Conservation (phyloP, 257 asterid species). For the Scutellaria barbata region DNA sequence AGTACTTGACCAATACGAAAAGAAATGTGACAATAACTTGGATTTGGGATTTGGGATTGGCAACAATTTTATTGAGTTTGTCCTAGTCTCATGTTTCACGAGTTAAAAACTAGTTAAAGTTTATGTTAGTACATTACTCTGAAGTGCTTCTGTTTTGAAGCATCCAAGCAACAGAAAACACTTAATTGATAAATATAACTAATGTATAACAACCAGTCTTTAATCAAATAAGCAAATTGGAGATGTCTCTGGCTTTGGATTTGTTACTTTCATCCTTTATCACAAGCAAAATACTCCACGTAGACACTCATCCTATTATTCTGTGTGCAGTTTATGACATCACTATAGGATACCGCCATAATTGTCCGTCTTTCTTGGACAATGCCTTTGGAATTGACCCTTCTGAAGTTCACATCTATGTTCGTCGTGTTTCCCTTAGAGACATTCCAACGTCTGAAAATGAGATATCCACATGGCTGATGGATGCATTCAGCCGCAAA, state of each 20-base stretch:
- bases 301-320: not conserved
- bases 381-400: constrained; percentile 87
- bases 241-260: no score
- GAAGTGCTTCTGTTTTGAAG: no score
- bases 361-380: constrained; percentile 83
- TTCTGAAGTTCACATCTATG: constrained; percentile 82
- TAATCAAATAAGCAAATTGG: no score
- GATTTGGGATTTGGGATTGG: not conserved
- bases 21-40: not conserved
- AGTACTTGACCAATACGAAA: not conserved
- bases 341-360: constrained; percentile 74
- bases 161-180: no score
- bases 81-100: no score
- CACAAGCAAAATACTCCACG: no score
- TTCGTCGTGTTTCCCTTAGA: constrained; percentile 53
- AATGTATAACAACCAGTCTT: no score
- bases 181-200: no score
- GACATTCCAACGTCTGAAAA: constrained; percentile 68
- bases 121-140: no score
- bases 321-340: constrained; percentile 78
- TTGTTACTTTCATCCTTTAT: no score
- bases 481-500: constrained; percentile 65
- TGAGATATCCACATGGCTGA: constrained; percentile 66
- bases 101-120: no score
- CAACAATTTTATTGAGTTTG: no score